These are phyloP conservation scores for Plasmodium chabaudi DNA, from an alignment of 169 alveolate species.

Conservation along the genomic window DNA sequence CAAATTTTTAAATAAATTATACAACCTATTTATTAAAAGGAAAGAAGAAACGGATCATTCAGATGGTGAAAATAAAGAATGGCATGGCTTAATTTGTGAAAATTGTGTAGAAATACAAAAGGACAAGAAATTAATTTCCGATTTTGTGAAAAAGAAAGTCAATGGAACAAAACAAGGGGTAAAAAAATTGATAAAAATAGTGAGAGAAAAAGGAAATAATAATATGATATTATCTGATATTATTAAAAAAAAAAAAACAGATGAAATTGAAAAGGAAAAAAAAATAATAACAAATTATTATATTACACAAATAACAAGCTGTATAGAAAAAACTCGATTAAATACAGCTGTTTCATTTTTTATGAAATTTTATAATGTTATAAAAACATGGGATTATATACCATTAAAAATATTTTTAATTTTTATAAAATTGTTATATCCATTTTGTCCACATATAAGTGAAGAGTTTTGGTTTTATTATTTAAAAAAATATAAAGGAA, in stretches of 20 bases:
- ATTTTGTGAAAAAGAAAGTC: slow-evolving; percentile 1
- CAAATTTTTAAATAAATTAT: slow-evolving; percentile 73
- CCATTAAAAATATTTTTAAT: slow-evolving; percentile 70
- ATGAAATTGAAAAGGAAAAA: slow-evolving; percentile 40
- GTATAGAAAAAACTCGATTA: slow-evolving; percentile 80
- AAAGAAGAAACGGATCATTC: neutral
- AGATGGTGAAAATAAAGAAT: neutral
- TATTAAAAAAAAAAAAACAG: slow-evolving; percentile 15
- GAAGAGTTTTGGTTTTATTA: slow-evolving; percentile 85
- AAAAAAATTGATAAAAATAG: neutral
- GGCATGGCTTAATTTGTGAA: slow-evolving; percentile 1
- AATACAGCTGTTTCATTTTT: slow-evolving; percentile 85
- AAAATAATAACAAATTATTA: slow-evolving; percentile 67
- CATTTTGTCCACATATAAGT: slow-evolving; percentile 89
- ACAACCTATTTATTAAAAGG: slow-evolving; percentile 45
- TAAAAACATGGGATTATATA: slow-evolving; percentile 73
- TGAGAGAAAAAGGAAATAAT: neutral
- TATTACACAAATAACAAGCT: slow-evolving; percentile 75
- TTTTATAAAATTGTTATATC: slow-evolving; percentile 81
- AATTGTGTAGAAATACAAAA: slow-evolving; percentile 9
- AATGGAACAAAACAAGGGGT: neutral
- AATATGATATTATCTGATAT: slow-evolving; percentile 23
- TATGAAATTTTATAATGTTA: slow-evolving; percentile 76
- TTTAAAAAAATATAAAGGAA: slow-evolving; percentile 52
- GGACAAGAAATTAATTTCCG: slow-evolving; percentile 18